Evolutionary conservation across 2,329 filamentous ascomycete species (phyloP), one percentile per base, ranked within the genome.

Genomic region (Saccharata proteae): DNA sequence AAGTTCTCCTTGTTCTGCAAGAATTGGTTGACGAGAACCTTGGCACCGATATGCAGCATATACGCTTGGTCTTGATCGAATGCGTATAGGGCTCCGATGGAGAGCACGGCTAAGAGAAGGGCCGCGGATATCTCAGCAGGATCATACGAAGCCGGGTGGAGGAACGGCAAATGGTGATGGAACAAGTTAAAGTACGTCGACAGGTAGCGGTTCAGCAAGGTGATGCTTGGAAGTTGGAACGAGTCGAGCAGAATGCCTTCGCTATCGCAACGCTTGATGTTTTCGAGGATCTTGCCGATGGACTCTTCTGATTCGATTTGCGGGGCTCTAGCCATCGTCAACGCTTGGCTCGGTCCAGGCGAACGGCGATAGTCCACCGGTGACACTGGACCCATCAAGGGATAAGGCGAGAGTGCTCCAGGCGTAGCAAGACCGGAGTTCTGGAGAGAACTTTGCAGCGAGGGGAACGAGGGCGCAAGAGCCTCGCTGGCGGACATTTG

Each of bases 1-100:
- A 96, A 96, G 59, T 93, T 93, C 56, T 94, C 86, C 66, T 94
- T 94, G 63, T 94, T 92, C 59, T 93, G 85, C 40, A 98, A 59
- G 57, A 96, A 96, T 54, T 94, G 84, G 52, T 92, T 94, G 47
- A 96, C 86, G 12, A 98, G 71, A 16, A 96, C 81, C 65, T 96
- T 98, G 37, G 90, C 93, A 12, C 88, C 90, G 44, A 96, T 93
- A 59, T 98, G 90, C 14, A 94, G 74, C 69, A 93, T 84, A 54
- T 94, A 96, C 0, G 90, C 90, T 53, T 93, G 82, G 46, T 96
- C 88, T 52, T 93, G 84, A 50, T 96, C 88, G 53, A 96, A 96
- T 11, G 88, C 88, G 58, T 96, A 96, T 13, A 98, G 64, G 7
- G 90, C 88, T 46, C 90, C 90, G 40, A 98, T 94, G 16, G 90